Conservation (phyloP, 2,329 filamentous ascomycete species). For the Phialophora tarda region DNA sequence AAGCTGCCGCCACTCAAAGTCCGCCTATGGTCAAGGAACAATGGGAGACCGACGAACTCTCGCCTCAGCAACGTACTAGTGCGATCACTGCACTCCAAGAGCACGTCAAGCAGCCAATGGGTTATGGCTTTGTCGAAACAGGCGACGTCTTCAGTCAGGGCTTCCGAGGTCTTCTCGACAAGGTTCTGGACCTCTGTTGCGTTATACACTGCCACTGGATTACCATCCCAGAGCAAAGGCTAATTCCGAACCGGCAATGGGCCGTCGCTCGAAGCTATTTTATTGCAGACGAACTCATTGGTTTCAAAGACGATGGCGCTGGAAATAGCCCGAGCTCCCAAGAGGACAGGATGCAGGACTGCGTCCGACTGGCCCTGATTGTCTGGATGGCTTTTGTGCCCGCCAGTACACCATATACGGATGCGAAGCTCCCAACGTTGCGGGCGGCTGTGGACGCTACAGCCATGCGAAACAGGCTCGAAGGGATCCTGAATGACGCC, state of each 20-base stretch:
- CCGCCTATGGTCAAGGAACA: constrained; percentile 24
- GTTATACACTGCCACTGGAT: constrained; percentile 27
- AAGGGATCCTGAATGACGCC: background rate
- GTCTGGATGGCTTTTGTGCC: constrained; percentile 31
- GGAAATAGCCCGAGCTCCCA: background rate
- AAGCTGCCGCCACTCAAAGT: constrained; percentile 27
- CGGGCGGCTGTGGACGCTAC: constrained; percentile 26
- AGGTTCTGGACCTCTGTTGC: constrained; percentile 22
- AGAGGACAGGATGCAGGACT: constrained; percentile 18
- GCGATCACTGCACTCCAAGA: constrained; percentile 14
- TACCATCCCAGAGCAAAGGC: background rate
- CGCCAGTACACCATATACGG: constrained; percentile 16
- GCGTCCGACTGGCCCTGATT: constrained; percentile 25
- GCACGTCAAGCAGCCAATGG: constrained; percentile 19
- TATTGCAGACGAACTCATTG: constrained; percentile 24
- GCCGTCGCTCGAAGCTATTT: constrained; percentile 25
- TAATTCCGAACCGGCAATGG: constrained; percentile 27
- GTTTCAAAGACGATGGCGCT: constrained; percentile 10
- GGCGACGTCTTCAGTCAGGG: constrained; percentile 19
- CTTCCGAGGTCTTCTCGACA: constrained; percentile 15
- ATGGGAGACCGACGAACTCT: constrained; percentile 26
- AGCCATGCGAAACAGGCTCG: constrained; percentile 16
- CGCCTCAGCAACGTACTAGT: constrained; percentile 17
- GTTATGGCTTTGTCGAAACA: constrained; percentile 15
- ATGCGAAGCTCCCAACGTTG: background rate